Evolutionary conservation across 768 basidiomycete species (phyloP).

Genomic region (Suillus luteus): DNA sequence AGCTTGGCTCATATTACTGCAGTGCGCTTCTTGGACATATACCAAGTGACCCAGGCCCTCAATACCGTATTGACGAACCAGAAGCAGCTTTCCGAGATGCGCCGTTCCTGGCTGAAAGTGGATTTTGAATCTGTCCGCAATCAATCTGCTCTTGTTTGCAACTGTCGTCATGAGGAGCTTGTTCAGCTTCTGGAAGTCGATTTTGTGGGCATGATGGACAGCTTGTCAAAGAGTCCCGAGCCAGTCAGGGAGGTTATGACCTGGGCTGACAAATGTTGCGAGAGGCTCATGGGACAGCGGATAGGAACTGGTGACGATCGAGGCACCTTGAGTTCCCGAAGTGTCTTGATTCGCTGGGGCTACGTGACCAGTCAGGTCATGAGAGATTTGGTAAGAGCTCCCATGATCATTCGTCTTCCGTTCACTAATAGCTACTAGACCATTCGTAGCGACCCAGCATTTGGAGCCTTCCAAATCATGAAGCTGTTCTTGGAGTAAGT

Average conservation of each 20-base stretch:
- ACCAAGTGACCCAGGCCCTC: slow-evolving; percentile 87
- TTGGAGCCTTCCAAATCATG: slow-evolving; percentile 90
- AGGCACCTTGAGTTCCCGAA: slow-evolving; percentile 81
- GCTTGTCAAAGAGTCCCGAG: slow-evolving; percentile 68
- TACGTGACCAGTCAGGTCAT: slow-evolving; percentile 93
- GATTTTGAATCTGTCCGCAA: slow-evolving; percentile 92
- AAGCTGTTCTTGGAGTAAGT: slow-evolving; percentile 89
- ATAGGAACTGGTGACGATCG: slow-evolving; percentile 66
- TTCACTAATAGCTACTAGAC: slow-evolving; percentile 51
- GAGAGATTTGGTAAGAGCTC: slow-evolving; percentile 74
- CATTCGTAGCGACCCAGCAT: slow-evolving; percentile 89
- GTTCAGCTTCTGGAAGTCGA: slow-evolving; percentile 84
- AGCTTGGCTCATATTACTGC: slow-evolving; percentile 18
- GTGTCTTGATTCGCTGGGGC: slow-evolving; percentile 87
- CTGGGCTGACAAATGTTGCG: slow-evolving; percentile 91
- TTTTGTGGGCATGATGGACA: slow-evolving; percentile 76
- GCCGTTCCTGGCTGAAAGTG: slow-evolving; percentile 83
- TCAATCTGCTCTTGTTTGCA: slow-evolving; percentile 91
- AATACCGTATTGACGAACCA: slow-evolving; percentile 87
- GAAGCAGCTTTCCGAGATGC: slow-evolving; percentile 85
- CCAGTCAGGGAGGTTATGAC: slow-evolving; percentile 87
- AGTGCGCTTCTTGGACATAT: slow-evolving; percentile 93
- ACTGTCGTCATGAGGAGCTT: slow-evolving; percentile 88
- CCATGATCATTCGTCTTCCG: background rate
- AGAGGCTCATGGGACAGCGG: slow-evolving; percentile 76